These are phyloP conservation scores for Clitopilus passeckerianus DNA, from an alignment of 768 basidiomycete species.

Conservation along the genomic window DNA sequence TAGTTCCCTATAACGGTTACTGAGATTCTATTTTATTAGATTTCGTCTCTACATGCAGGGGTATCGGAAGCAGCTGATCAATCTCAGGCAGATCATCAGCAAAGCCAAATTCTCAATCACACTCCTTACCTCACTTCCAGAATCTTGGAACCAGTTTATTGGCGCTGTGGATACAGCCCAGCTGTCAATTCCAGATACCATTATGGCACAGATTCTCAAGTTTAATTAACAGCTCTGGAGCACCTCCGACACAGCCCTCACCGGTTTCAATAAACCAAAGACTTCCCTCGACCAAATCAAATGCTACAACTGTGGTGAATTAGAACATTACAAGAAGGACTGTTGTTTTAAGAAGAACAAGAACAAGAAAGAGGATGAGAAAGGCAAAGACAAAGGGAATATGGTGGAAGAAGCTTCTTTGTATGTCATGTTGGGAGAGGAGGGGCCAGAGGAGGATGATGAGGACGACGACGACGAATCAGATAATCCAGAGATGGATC, in stretches of 20 bases:
- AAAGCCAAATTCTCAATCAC: slow-evolving; percentile 25
- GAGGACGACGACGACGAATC: neutral
- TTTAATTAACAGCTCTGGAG: slow-evolving; percentile 10
- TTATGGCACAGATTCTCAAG: slow-evolving; percentile 18
- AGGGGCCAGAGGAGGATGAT: neutral
- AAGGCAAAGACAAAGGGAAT: neutral
- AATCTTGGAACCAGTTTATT: slow-evolving; percentile 27
- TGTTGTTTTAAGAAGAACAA: neutral
- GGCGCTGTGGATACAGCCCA: slow-evolving; percentile 12
- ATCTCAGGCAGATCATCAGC: slow-evolving; percentile 13
- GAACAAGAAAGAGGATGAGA: neutral
- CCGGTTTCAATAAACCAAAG: slow-evolving; percentile 7
- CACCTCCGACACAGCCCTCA: slow-evolving; percentile 9
- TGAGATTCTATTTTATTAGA: no score
- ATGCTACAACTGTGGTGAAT: slow-evolving; percentile 7
- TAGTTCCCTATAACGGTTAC: no score
- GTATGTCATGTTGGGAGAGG: neutral
- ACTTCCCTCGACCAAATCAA: slow-evolving; percentile 6
- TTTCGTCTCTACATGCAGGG: no score
- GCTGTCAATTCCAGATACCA: slow-evolving; percentile 10
- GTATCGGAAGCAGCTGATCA: slow-evolving; percentile 16
- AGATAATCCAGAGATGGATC: neutral
- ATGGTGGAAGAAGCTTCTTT: neutral
- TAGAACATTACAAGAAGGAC: slow-evolving; percentile 3
- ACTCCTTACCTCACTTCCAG: slow-evolving; percentile 24